Conservation (phyloP, 257 asterid species). For the Misopates orontium region DNA sequence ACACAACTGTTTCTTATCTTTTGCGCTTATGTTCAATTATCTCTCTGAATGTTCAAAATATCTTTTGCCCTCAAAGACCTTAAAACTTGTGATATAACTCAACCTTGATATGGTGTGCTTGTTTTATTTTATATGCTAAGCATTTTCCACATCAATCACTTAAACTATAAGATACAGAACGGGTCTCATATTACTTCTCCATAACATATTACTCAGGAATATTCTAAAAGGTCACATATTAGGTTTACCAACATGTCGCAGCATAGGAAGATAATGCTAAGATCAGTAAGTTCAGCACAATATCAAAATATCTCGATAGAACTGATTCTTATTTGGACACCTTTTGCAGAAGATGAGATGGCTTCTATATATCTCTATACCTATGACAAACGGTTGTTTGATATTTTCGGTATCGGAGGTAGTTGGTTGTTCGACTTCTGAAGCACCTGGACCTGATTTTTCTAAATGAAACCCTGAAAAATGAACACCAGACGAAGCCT, state of each 20-base stretch:
- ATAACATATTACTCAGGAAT: background rate
- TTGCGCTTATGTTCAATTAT: slow-evolving; percentile 5
- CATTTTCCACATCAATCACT: slow-evolving; percentile 7
- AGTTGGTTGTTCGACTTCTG: slow-evolving; percentile 52
- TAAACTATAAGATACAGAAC: background rate
- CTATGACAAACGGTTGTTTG: slow-evolving; percentile 92
- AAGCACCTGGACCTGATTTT: slow-evolving; percentile 34
- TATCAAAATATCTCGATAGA: slow-evolving; percentile 4
- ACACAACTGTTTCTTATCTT: background rate
- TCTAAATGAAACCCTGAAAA: slow-evolving; percentile 87
- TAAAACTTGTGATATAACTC: slow-evolving; percentile 13
- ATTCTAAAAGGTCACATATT: background rate
- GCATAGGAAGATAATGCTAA: slow-evolving; percentile 18
- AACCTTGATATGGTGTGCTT: background rate
- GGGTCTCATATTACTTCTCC: background rate
- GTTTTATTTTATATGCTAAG: background rate
- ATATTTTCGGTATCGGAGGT: slow-evolving; percentile 53
- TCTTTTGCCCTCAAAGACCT: background rate
- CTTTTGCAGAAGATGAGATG: slow-evolving; percentile 23
- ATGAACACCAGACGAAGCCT: slow-evolving; percentile 91
- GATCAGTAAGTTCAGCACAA: slow-evolving; percentile 8
- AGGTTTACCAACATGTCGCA: background rate
- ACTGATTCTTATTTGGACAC: slow-evolving; percentile 1
- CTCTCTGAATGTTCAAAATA: slow-evolving; percentile 3
- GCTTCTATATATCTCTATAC: slow-evolving; percentile 43